Evolutionary conservation across 148 eudicot genomes (phyloP).

Genomic region (Cornus florida): DNA sequence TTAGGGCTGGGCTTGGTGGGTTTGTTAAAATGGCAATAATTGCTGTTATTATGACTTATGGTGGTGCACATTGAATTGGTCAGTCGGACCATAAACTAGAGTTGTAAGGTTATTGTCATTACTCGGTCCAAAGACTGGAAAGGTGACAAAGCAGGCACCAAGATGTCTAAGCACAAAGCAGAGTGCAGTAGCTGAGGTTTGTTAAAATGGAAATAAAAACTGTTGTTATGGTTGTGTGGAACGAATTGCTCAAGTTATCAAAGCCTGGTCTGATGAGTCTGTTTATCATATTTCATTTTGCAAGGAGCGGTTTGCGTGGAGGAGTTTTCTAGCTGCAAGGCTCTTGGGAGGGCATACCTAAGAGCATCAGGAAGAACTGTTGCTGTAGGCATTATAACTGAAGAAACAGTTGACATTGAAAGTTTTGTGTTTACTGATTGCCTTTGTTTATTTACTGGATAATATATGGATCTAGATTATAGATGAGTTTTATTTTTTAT

Average conservation of each 20-base stretch:
- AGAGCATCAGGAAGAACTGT: constrained; percentile 78
- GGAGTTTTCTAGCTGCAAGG: constrained; percentile 57
- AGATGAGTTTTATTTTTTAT: too few species aligned
- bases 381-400: constrained; percentile 70
- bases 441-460: too few species aligned
- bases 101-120: constrained; percentile 72
- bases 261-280: not conserved
- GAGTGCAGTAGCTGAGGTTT: constrained; percentile 80
- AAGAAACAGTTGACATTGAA: too few species aligned
- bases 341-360: constrained; percentile 82
- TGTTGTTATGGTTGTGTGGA: too few species aligned
- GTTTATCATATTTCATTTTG: constrained; percentile 34
- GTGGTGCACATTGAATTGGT: too few species aligned
- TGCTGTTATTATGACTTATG: too few species aligned
- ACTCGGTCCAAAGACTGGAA: constrained; percentile 92
- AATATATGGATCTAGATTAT: too few species aligned
- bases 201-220: not conserved
- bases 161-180: constrained; percentile 80
- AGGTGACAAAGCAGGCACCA: constrained; percentile 79
- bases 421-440: too few species aligned
- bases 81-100: constrained; percentile 17
- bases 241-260: not conserved
- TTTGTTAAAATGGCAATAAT: too few species aligned
- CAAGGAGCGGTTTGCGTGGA: constrained; percentile 73
- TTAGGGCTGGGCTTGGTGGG: too few species aligned